Evolutionary conservation across 768 basidiomycete genomes (phyloP), one percentile per base, ranked within the genome.

Genomic region (Tulasnella sp.): DNA sequence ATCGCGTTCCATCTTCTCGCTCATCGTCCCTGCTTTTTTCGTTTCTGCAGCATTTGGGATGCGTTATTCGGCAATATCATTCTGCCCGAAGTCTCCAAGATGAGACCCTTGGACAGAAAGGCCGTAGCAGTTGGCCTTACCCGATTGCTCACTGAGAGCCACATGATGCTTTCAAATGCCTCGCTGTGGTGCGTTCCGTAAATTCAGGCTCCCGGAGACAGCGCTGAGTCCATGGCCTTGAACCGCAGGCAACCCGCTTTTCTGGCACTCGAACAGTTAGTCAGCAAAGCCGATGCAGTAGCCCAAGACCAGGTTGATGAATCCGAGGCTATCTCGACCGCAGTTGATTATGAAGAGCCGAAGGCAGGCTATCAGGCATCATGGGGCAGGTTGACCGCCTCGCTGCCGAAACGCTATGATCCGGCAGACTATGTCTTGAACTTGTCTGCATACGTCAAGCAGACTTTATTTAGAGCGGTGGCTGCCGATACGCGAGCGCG

Each of bases 301-400:
- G 86, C 86, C 69, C 87, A 88, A 48, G 86, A 86, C 4, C 82
- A 83, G 0, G 86, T 84, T 6, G 87, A 91, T n/a, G 90, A 92
- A 72, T 85, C 88, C 11, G 87, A 90, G 72, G 87, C 88, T 0
- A 91, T 90, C 0, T 84, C 95, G 48, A 94, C 94, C 0, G 91
- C 90, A 76, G 91, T 98, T 72, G 97, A 98, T 84, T 92, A 92
- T 81, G 97, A 98, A 84, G 97, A 98, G 84, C 93, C 94, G 84
- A 89, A 90, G 2, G 93, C 93, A 8, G 95, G 96, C 0, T 98
- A 98, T 86, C 98, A 99, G 84, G 95, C 96, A 0, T 94, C 96
- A 5, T 99, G 96, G 87, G 96, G 96, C 76, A 91, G 93, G 48
- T 89, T 98, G 24, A 96, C 96, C 0, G 94, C 97, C 1, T 92